Base-by-base conservation (phyloP, 345 rosid genomes). In the Fremontodendron californicum region DNA sequence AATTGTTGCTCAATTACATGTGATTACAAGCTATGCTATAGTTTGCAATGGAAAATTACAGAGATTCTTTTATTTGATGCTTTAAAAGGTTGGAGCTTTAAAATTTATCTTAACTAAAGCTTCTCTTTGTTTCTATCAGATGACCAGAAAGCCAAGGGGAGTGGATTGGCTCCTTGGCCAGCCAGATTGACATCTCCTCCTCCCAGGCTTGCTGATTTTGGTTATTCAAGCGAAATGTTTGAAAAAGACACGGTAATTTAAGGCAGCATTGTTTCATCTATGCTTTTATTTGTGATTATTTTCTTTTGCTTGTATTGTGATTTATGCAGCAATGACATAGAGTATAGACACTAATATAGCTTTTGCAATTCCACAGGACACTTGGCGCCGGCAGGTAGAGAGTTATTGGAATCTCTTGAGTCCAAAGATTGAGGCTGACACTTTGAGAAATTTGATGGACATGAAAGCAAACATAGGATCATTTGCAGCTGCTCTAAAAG, bases 111-210 rank as follows among this genome's bases (percentile, higher is more conserved):
- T 77, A 27, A 78, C 80, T 67, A 49, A 48, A 75, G 43, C 55
- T 23, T 29, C 60, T 48, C 48, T 45, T 33, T 81, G 66, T 74
- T 82, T 45, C 61, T 46, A 45, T 81, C 84, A 94, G 99, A 89
- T 85, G 92, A 88, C 78, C 97, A 93, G 21, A 84, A 75, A 81
- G 88, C 83, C 25, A 86, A 88, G 82, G 99, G 97, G 63, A 92
- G 97, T 84, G 97, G 92, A 39, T 88, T 96, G 88, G 94, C 97
- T 76, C 97, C 99, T 52, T 96, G 99, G 99, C 99, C 99, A 19
- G 92, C 97, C 76, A 88, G 99, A 70, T 73, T 89, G 85, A 94
- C 90, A 48, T 78, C 95, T 70, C 88, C 97, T 78, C 90, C 98
- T 80, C 97, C 95, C 8, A 86, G 97, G 62, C 95, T 96, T 82